phyloP scores from a whole-genome alignment of 2,329 filamentous ascomycete species.

The Tolypocladium tropicale region DNA sequence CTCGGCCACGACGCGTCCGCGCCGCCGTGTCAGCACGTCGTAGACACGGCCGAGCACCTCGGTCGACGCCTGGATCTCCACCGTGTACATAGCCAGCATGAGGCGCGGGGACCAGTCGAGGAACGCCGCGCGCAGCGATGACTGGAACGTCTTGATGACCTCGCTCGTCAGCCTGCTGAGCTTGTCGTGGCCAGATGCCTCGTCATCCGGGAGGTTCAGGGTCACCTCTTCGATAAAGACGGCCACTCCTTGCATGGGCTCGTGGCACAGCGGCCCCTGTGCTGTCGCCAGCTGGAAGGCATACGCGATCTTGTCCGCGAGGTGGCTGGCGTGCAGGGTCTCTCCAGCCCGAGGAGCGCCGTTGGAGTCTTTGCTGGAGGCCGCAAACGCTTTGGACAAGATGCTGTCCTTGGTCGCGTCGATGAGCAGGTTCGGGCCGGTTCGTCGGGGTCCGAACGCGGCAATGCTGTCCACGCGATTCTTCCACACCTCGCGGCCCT shows the following conservation, averaged over 20 bases:
- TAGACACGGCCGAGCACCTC: constrained; percentile 95
- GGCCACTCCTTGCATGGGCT: constrained; percentile 87
- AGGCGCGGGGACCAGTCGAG: constrained; percentile 94
- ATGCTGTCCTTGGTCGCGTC: constrained; percentile 66
- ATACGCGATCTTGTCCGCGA: constrained; percentile 84
- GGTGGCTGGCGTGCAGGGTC: constrained; percentile 50
- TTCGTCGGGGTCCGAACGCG: constrained; percentile 79
- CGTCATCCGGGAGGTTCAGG: constrained; percentile 45
- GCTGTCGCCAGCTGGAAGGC: constrained; percentile 87
- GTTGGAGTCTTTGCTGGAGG: constrained; percentile 19
- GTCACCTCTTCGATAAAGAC: constrained; percentile 77
- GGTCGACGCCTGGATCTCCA: constrained; percentile 92
- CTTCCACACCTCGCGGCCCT: constrained; percentile 66
- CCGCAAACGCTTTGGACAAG: constrained; percentile 58
- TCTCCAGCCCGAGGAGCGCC: constrained; percentile 32
- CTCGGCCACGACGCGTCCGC: constrained; percentile 82
- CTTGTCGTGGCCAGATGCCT: constrained; percentile 50
- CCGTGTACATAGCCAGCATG: constrained; percentile 94
- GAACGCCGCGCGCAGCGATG: constrained; percentile 75
- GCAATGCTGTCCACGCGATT: constrained; percentile 68
- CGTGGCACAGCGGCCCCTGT: constrained; percentile 83
- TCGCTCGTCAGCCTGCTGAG: constrained; percentile 82
- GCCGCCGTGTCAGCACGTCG: constrained; percentile 89
- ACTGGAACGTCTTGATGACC: constrained; percentile 79
- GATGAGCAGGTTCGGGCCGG: constrained; percentile 81